Conservation (phyloP, 805 yeast genomes). For the Clavispora carvajalis region DNA sequence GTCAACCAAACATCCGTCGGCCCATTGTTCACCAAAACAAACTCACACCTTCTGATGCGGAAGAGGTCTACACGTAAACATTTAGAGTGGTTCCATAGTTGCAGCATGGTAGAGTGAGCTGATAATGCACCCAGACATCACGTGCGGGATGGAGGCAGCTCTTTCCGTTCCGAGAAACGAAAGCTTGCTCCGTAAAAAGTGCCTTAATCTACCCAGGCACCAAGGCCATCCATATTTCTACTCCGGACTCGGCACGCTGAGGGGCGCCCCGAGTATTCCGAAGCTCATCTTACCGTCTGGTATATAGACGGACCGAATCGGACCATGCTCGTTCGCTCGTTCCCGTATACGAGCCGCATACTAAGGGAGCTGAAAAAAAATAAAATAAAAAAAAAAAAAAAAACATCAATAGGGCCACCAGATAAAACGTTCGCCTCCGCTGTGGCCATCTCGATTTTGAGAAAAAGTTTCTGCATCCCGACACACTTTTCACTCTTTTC, state of each 20-base stretch:
- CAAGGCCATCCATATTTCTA: no score
- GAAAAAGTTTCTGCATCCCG: not conserved
- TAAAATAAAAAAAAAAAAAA: not conserved
- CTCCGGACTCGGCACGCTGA: no score
- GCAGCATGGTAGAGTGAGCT: not conserved
- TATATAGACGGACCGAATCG: conserved; percentile 4
- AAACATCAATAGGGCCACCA: not conserved
- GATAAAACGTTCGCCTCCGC: not conserved
- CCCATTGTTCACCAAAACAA: not conserved
- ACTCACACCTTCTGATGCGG: not conserved
- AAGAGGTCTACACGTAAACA: not conserved
- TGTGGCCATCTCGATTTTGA: not conserved
- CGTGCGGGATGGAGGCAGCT: no score
- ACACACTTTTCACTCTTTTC: not conserved
- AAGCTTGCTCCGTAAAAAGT: no score
- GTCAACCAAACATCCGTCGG: no score
- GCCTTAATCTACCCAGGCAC: no score
- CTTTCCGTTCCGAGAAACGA: no score
- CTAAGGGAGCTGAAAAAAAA: not conserved
- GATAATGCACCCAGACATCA: not conserved
- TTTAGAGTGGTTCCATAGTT: not conserved
- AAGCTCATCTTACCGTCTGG: no score
- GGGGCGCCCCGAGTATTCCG: no score
- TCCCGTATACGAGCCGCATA: conserved; percentile 3
- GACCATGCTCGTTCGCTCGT: conserved; percentile 5